phyloP scores from a whole-genome alignment of 495 filamentous ascomycete species.

The Neurospora sp. region DNA sequence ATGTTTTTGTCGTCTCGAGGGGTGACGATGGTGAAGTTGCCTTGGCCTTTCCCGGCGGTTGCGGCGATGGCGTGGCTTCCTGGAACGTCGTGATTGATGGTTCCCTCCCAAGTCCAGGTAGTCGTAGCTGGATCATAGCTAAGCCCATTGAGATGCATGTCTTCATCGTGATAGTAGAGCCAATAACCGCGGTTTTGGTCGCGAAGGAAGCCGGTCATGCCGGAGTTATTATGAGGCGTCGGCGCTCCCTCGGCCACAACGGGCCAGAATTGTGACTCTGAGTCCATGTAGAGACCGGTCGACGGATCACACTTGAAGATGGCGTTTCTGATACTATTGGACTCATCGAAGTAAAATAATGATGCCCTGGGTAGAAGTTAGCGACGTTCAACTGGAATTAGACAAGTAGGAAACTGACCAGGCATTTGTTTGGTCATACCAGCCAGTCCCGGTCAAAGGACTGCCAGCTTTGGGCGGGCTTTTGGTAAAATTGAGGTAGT shows the following conservation, averaged over 20 bases:
- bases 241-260: conserved; percentile 12
- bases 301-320: conserved; percentile 23
- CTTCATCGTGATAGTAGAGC: conserved; percentile 25
- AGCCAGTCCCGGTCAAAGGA: conserved; percentile 26
- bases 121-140: conserved; percentile 10
- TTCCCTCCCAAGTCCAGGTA: conserved; percentile 14
- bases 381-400: not conserved
- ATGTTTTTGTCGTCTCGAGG: conserved; percentile 20
- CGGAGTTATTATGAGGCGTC: conserved; percentile 16
- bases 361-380: conserved; percentile 14
- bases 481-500: conserved; percentile 4
- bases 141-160: conserved; percentile 19
- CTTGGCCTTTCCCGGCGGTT: conserved; percentile 11
- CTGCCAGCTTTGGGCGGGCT: conserved; percentile 20
- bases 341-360: conserved; percentile 20
- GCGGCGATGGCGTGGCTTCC: conserved; percentile 14
- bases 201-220: conserved; percentile 20
- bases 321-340: conserved; percentile 17
- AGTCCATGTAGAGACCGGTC: conserved; percentile 15
- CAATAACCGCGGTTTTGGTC: conserved; percentile 22
- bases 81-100: conserved; percentile 19
- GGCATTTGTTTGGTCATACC: conserved; percentile 10
- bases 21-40: conserved; percentile 24
- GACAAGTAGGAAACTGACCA: conserved; percentile 7
- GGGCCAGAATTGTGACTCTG: conserved; percentile 10